Conservation (phyloP, 169 alveolate genomes). For the Toxoplasma gondii region DNA sequence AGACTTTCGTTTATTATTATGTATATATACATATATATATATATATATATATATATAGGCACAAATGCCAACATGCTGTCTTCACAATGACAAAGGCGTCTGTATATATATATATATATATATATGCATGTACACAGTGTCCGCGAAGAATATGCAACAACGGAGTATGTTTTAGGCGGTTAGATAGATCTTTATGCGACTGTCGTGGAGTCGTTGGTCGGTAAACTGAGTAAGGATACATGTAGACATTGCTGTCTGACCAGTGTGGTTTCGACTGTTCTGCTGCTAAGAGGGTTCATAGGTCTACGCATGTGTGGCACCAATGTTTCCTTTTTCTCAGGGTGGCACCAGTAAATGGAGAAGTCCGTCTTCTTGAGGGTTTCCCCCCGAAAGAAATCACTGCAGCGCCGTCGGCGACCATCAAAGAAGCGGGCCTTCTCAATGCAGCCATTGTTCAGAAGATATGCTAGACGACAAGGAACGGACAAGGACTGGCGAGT, state of each 20-base stretch:
- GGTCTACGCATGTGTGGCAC: background rate
- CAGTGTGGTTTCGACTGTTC: background rate
- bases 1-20: no score
- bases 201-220: background rate
- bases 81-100: background rate
- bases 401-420: constrained; percentile 57
- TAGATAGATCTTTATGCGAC: background rate
- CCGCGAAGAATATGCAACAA: background rate
- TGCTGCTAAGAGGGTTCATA: background rate
- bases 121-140: background rate
- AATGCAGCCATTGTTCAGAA: constrained; percentile 71
- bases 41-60: no score
- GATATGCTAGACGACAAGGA: background rate
- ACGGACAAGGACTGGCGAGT: background rate
- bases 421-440: constrained; percentile 73
- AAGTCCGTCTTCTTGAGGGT: constrained; percentile 79
- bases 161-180: background rate
- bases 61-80: no score
- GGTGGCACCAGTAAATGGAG: constrained; percentile 89
- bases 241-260: no score
- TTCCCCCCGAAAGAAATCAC: constrained; percentile 83
- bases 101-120: background rate
- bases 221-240: background rate
- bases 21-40: no score
- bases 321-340: constrained; percentile 10